A percentile compares a stretch with the other conserved stretches of the same genome.
These are phyloP conservation scores for Guadua angustifolia DNA, from an alignment of 176 grass and related monocot species.

Conservation along the genomic window DNA sequence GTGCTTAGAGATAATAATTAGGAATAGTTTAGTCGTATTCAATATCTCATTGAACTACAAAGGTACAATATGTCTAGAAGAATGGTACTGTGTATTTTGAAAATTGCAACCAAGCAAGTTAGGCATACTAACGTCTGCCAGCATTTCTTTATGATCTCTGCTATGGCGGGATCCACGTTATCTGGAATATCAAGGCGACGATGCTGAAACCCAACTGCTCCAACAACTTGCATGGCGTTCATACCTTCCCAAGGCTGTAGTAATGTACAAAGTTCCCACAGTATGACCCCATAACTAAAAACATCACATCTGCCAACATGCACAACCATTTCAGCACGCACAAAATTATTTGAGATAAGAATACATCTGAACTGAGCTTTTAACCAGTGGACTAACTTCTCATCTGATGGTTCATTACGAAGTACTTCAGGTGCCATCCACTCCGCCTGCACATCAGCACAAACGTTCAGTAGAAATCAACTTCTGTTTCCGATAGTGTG, in stretches of 20 bases:
- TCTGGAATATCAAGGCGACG: slow-evolving; percentile 91
- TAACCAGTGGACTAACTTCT: slow-evolving; percentile 70
- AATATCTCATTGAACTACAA: too few relatives aligned
- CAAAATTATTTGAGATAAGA: neutral
- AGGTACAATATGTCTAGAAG: slow-evolving; percentile 6
- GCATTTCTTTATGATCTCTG: slow-evolving; percentile 76
- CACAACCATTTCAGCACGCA: slow-evolving; percentile 39
- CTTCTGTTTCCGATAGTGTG: neutral
- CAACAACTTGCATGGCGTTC: slow-evolving; percentile 99
- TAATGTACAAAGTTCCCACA: slow-evolving; percentile 96
- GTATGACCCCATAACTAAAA: slow-evolving; percentile 94
- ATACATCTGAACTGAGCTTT: slow-evolving; percentile 26
- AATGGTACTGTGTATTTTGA: slow-evolving; percentile 20
- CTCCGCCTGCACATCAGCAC: slow-evolving; percentile 72
- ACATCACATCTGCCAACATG: slow-evolving; percentile 80
- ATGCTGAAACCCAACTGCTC: slow-evolving; percentile 95
- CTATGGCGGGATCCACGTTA: slow-evolving; percentile 74
- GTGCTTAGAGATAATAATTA: too few relatives aligned
- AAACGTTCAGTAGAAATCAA: slow-evolving; percentile 39
- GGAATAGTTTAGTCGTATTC: too few relatives aligned
- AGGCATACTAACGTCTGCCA: slow-evolving; percentile 90
- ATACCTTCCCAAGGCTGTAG: slow-evolving; percentile 98
- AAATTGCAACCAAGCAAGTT: slow-evolving; percentile 36
- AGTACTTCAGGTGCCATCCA: slow-evolving; percentile 99
- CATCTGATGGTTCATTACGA: slow-evolving; percentile 90